Evolutionary conservation across 2,329 filamentous ascomycete species (phyloP).

Genomic region (Penicillium polonicum): DNA sequence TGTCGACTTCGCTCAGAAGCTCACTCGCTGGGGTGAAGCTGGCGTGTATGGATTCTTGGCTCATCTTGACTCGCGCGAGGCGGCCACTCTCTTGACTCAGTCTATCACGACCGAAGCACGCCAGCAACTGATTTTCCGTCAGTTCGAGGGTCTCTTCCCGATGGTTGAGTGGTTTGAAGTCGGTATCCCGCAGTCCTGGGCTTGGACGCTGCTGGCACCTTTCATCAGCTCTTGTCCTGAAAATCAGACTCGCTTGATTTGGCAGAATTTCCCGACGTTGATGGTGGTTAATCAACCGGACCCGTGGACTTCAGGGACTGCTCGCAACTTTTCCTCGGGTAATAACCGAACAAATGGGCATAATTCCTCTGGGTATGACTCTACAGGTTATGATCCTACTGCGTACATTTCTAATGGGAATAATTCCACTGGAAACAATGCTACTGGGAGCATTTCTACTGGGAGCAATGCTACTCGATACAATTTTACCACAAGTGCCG

Average conservation of each 20-base stretch:
- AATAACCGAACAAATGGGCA: conserved; percentile 48
- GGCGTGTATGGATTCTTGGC: conserved; percentile 79
- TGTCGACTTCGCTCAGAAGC: conserved; percentile 79
- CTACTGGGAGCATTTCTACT: neutral
- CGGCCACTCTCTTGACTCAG: conserved; percentile 70
- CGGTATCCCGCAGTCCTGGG: conserved; percentile 79
- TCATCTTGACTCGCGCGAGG: conserved; percentile 73
- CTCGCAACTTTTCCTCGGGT: conserved; percentile 34
- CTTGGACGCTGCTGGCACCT: conserved; percentile 76
- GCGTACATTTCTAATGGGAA: neutral
- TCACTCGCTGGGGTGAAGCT: conserved; percentile 78
- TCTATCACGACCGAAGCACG: conserved; percentile 76
- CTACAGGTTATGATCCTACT: neutral
- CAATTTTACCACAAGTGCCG: neutral
- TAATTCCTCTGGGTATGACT: neutral
- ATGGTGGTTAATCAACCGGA: conserved; percentile 75
- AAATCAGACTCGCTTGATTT: conserved; percentile 71
- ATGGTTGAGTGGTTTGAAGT: conserved; percentile 81
- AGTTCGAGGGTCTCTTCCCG: conserved; percentile 75
- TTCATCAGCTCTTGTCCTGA: conserved; percentile 75
- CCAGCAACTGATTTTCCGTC: conserved; percentile 81
- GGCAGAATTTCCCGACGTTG: conserved; percentile 80
- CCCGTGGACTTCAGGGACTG: conserved; percentile 37
- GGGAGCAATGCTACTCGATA: neutral
- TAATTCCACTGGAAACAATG: neutral